Evolutionary conservation across 2,329 filamentous ascomycete species (phyloP).

Genomic region (Fusarium napiforme): DNA sequence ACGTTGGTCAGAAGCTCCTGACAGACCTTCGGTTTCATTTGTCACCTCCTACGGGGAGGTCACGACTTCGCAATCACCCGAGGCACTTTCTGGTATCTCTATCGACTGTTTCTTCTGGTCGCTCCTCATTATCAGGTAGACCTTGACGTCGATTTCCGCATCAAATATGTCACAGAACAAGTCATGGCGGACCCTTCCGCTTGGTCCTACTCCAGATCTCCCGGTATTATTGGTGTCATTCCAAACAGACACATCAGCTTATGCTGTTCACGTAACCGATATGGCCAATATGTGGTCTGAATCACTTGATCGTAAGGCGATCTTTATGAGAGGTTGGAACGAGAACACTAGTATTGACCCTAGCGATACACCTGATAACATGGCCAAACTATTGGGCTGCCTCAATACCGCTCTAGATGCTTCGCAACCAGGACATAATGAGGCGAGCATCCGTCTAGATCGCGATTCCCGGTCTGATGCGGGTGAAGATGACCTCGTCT

Average conservation of each 20-base stretch:
- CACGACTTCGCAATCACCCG: not conserved
- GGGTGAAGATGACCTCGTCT: constrained; percentile 55
- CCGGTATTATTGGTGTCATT: constrained; percentile 74
- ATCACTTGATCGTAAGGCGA: constrained; percentile 67
- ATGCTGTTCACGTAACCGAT: constrained; percentile 76
- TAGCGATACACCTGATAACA: constrained; percentile 73
- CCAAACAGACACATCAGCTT: constrained; percentile 64
- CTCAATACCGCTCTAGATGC: constrained; percentile 64
- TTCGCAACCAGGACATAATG: constrained; percentile 56
- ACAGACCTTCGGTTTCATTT: not conserved
- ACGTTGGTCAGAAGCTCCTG: not conserved
- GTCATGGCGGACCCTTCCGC: constrained; percentile 62
- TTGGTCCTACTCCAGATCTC: constrained; percentile 53
- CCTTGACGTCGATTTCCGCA: not conserved
- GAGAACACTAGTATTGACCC: constrained; percentile 79
- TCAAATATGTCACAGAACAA: constrained; percentile 47
- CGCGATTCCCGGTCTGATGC: constrained; percentile 48
- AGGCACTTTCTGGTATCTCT: not conserved
- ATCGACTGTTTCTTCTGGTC: not conserved
- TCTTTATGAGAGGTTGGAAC: constrained; percentile 70
- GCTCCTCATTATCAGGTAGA: not conserved
- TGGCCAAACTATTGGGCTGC: constrained; percentile 73
- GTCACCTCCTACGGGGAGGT: not conserved
- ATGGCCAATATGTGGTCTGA: constrained; percentile 80
- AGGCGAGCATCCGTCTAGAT: constrained; percentile 58